Percentiles rank a stretch among this genome's conserved stretches.
These are phyloP conservation scores for Calcarisporium arbuscula DNA, from an alignment of 2,329 filamentous ascomycete species.

Conservation along the genomic window DNA sequence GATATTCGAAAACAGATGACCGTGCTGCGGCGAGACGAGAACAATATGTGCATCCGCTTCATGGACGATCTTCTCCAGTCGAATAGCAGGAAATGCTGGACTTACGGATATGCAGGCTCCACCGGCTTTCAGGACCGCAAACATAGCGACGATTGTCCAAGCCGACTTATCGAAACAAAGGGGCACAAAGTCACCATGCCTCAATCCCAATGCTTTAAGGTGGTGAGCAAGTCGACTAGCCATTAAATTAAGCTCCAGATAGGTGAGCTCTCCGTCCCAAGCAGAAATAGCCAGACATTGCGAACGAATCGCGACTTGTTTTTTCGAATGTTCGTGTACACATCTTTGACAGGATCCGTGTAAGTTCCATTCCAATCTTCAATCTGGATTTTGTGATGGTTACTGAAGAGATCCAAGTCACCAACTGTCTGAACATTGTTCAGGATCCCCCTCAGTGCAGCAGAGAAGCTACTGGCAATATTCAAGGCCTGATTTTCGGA, in stretches of 20 bases:
- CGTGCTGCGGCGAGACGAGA: neutral
- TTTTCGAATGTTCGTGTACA: neutral
- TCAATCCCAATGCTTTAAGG: too few relatives aligned
- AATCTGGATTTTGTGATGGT: neutral
- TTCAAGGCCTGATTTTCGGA: neutral
- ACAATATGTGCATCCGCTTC: conserved; percentile 1
- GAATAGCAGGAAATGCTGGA: neutral
- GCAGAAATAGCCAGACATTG: conserved; percentile 6
- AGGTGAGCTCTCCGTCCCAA: conserved; percentile 6
- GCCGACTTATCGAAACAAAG: conserved; percentile 7
- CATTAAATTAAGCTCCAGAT: conserved; percentile 2
- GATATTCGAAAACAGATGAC: neutral
- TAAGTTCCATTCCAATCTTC: neutral
- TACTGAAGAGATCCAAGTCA: neutral
- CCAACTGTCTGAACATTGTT: neutral
- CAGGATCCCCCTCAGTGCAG: neutral
- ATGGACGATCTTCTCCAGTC: neutral
- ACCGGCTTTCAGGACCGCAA: conserved; percentile 8
- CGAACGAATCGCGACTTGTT: neutral
- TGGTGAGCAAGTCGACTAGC: conserved; percentile 6
- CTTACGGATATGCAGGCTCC: conserved; percentile 12
- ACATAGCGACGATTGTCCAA: conserved; percentile 3
- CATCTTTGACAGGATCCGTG: neutral
- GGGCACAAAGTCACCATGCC: too few relatives aligned
- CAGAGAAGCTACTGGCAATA: neutral